These are phyloP conservation scores for Suillus subalutaceus DNA, from an alignment of 768 basidiomycete genomes.

Conservation along the genomic window DNA sequence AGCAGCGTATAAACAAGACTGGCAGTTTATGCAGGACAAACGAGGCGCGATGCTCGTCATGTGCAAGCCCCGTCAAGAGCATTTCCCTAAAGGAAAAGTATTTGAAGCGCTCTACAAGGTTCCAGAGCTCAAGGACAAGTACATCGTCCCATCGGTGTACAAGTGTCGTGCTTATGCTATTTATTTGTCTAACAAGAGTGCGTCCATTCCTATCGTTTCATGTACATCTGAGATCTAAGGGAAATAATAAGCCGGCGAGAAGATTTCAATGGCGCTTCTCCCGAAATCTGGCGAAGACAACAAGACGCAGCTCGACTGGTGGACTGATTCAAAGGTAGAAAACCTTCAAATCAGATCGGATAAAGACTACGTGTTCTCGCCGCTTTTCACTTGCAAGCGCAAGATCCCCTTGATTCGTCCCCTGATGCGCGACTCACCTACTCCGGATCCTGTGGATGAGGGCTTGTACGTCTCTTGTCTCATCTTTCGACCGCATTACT, in stretches of 20 bases:
- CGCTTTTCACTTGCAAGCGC: conserved; percentile 29
- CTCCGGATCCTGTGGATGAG: conserved; percentile 18
- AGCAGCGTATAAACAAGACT: conserved; percentile 35
- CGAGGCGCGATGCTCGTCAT: conserved; percentile 40
- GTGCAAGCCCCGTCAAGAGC: conserved; percentile 29
- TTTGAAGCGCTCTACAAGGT: conserved; percentile 29
- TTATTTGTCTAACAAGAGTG: conserved; percentile 35
- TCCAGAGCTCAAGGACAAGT: conserved; percentile 31
- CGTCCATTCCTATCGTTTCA: neutral
- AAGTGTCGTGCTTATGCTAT: conserved; percentile 36
- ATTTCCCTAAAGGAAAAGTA: conserved; percentile 23
- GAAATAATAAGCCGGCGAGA: conserved; percentile 25
- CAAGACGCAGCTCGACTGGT: conserved; percentile 21
- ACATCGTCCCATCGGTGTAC: conserved; percentile 34
- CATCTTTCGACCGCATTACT: neutral
- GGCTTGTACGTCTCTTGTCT: conserved; percentile 21
- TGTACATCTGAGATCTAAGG: neutral
- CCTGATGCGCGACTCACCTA: conserved; percentile 18
- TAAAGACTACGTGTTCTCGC: conserved; percentile 26
- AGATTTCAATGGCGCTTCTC: conserved; percentile 26
- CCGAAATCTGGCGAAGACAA: conserved; percentile 15
- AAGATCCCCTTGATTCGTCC: conserved; percentile 3
- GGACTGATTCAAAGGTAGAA: conserved; percentile 20
- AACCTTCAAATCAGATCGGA: conserved; percentile 21
- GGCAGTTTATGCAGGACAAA: conserved; percentile 32